Conservation (phyloP, 225 moss, liverwort and hornwort genomes). For the Thuidium tamariscinum region DNA sequence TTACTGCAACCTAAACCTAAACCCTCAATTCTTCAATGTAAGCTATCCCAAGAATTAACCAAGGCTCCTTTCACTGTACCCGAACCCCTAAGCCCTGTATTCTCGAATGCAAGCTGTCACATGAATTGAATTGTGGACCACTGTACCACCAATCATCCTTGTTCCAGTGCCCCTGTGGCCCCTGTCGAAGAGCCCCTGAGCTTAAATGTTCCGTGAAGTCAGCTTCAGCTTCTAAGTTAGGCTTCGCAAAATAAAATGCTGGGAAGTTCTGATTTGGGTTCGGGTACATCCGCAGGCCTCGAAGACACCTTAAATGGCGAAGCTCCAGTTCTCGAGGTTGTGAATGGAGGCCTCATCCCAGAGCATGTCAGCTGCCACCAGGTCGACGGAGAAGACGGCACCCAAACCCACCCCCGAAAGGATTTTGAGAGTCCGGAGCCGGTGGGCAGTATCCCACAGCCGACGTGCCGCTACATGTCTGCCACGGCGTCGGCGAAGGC, state of each 20-base stretch:
- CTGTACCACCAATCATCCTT: background rate
- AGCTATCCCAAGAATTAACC: background rate
- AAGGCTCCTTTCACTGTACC: background rate
- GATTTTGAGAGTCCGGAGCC: constrained; percentile 27
- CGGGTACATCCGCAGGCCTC: background rate
- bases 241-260: background rate
- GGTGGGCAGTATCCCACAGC: background rate
- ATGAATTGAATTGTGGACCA: too few relatives aligned
- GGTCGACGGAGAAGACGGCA: constrained; percentile 1
- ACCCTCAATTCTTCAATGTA: background rate
- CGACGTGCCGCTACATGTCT: constrained; percentile 65
- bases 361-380: background rate
- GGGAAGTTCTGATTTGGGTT: background rate
- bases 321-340: background rate
- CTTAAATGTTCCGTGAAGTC: background rate
- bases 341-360: background rate
- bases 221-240: background rate
- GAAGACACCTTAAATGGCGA: background rate
- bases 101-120: background rate
- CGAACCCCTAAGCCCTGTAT: background rate
- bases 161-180: background rate
- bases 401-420: background rate
- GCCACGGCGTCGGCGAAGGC: constrained; percentile 78
- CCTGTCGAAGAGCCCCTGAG: too few relatives aligned
- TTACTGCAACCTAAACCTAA: background rate